Conservation (phyloP, 306 rosid genomes). For the Dryas alaskensis region DNA sequence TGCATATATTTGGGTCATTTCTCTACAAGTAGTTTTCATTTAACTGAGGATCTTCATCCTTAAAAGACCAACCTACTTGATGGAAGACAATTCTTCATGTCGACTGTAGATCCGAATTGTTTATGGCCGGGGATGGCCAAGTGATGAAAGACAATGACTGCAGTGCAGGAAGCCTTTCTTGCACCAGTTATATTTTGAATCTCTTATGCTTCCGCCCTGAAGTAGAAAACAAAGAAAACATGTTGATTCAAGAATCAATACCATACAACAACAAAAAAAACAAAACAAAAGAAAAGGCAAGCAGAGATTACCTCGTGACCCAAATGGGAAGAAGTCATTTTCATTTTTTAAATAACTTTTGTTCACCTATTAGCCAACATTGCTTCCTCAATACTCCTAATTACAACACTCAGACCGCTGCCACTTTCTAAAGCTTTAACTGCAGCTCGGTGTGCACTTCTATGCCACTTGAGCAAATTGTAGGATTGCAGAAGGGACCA, state of each 20-base stretch:
- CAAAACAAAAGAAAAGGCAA: background rate
- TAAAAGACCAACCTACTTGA: conserved; percentile 1
- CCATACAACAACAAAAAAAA: background rate
- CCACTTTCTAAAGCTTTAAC: conserved; percentile 84
- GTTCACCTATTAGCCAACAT: conserved; percentile 41
- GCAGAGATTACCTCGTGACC: background rate
- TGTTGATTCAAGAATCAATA: background rate
- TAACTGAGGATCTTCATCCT: background rate
- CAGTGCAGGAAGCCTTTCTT: background rate
- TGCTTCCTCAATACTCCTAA: conserved; percentile 81
- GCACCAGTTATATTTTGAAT: background rate
- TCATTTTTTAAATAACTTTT: background rate
- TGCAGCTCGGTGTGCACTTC: conserved; percentile 75
- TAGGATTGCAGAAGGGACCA: conserved; percentile 95
- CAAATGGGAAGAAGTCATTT: background rate
- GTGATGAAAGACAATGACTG: background rate
- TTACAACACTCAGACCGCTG: conserved; percentile 63
- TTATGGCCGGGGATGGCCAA: background rate
- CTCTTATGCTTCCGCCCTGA: background rate
- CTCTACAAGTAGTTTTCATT: background rate
- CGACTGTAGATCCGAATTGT: conserved; percentile 1
- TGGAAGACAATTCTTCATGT: conserved; percentile 15
- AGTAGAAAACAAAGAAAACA: background rate
- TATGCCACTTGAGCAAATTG: conserved; percentile 94
- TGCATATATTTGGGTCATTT: background rate